These are phyloP conservation scores for Nicotiana sylvestris DNA, from an alignment of 257 asterid species.

Conservation along the genomic window DNA sequence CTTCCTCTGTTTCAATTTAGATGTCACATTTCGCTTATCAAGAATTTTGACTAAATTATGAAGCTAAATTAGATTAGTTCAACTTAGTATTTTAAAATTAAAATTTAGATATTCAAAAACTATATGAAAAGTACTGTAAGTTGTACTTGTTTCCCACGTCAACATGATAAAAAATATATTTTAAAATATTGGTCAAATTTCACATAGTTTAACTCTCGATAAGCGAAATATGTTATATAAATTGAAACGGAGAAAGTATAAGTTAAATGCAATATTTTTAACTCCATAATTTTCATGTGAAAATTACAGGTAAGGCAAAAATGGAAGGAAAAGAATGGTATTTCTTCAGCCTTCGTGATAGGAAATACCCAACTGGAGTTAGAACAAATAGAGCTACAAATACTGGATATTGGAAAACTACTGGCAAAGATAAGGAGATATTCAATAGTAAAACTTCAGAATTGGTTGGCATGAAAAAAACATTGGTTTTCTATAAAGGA, in stretches of 20 bases:
- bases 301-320: slow-evolving; percentile 65
- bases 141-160: no score
- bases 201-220: no score
- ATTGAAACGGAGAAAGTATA: not conserved
- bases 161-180: no score
- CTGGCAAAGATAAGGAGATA: slow-evolving; percentile 92
- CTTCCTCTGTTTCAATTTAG: no score
- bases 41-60: no score
- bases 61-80: no score
- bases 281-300: not conserved
- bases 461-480: slow-evolving; percentile 86
- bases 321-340: slow-evolving; percentile 97
- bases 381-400: slow-evolving; percentile 90
- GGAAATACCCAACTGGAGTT: slow-evolving; percentile 93
- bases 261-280: not conserved
- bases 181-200: no score
- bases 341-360: slow-evolving; percentile 85
- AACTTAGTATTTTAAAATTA: no score
- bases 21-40: no score
- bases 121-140: no score
- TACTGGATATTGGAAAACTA: slow-evolving; percentile 91
- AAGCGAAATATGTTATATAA: no score
- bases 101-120: no score
- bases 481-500: slow-evolving; percentile 81
- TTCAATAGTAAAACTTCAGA: slow-evolving; percentile 65